Evolutionary conservation across 2,329 filamentous ascomycete species (phyloP).

Genomic region (Blastomyces parvus): DNA sequence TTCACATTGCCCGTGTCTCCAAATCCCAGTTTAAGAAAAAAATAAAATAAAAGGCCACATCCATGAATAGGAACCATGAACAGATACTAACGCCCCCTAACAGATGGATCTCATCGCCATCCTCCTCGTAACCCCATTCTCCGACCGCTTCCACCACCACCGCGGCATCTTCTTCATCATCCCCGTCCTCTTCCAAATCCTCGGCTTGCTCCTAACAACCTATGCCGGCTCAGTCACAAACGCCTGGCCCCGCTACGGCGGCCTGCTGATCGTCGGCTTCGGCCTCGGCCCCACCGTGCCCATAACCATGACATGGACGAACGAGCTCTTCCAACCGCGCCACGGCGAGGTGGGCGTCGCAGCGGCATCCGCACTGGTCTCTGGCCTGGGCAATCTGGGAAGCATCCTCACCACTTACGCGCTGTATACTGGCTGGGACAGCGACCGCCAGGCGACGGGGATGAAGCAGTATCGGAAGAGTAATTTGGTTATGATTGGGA

Average conservation of each 20-base stretch:
- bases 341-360: slow-evolving; percentile 88
- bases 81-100: background rate
- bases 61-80: background rate
- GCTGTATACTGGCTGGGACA: slow-evolving; percentile 76
- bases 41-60: slow-evolving; percentile 6
- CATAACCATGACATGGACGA: slow-evolving; percentile 90
- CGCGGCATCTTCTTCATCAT: slow-evolving; percentile 73
- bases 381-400: slow-evolving; percentile 76
- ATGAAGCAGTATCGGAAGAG: slow-evolving; percentile 67
- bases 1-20: background rate
- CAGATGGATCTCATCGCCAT: slow-evolving; percentile 84
- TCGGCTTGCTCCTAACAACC: slow-evolving; percentile 68
- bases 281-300: slow-evolving; percentile 84
- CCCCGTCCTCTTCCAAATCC: slow-evolving; percentile 68
- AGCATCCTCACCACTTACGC: slow-evolving; percentile 84
- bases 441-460: slow-evolving; percentile 55
- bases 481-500: slow-evolving; percentile 81
- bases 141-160: slow-evolving; percentile 73
- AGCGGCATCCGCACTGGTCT: slow-evolving; percentile 74
- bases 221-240: slow-evolving; percentile 54
- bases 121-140: slow-evolving; percentile 71
- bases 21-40: background rate
- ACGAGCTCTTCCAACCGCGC: slow-evolving; percentile 77
- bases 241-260: slow-evolving; percentile 77
- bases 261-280: slow-evolving; percentile 82